Evolutionary conservation across 108 stramenopile genomes (phyloP).

Genomic region (Nitzschia inconspicua): DNA sequence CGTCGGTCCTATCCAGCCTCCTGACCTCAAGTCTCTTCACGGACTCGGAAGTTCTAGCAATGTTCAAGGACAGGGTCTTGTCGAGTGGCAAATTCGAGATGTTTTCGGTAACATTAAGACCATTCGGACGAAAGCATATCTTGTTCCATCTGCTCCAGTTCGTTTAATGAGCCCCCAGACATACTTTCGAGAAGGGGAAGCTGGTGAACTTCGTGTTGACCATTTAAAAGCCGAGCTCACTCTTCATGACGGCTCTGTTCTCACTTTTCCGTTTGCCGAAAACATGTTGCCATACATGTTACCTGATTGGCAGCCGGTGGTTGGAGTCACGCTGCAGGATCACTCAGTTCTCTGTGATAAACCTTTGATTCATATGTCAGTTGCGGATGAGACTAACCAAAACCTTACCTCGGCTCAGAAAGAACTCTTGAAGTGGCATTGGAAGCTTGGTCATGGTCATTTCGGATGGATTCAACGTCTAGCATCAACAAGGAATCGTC

Average conservation of each 20-base stretch:
- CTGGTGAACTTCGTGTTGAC: neutral
- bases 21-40: neutral
- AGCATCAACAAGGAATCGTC: too few species aligned
- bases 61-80: slow-evolving; percentile 26
- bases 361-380: neutral
- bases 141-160: slow-evolving; percentile 17
- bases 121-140: slow-evolving; percentile 7
- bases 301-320: neutral
- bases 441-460: slow-evolving; percentile 22
- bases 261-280: slow-evolving; percentile 12
- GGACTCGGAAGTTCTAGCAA: neutral
- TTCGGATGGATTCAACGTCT: neutral
- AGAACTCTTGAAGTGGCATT: slow-evolving; percentile 32
- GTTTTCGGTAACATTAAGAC: neutral
- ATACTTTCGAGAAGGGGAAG: slow-evolving; percentile 8
- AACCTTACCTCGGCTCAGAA: slow-evolving; percentile 30
- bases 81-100: slow-evolving; percentile 22
- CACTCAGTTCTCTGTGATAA: too few species aligned
- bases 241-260: neutral
- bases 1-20: neutral
- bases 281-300: slow-evolving; percentile 27
- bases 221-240: too few species aligned
- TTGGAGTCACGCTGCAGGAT: too few species aligned
- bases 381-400: slow-evolving; percentile 9
- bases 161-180: slow-evolving; percentile 20